phyloP scores from a whole-genome alignment of 306 rosid species.

The Castanea sativa region DNA sequence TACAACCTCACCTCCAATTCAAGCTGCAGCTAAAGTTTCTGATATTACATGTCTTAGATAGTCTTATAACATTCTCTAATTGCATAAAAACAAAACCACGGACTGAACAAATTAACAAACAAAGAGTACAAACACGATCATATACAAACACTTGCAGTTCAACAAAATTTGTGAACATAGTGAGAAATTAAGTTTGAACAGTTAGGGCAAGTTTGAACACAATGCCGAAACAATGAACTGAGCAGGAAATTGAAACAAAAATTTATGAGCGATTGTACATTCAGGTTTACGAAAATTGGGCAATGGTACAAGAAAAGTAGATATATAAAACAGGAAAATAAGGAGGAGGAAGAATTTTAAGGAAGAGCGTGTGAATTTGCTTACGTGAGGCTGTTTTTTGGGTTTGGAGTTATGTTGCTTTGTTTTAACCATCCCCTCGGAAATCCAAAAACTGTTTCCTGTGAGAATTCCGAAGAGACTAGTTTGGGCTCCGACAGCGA shows the following conservation, averaged over 20 bases:
- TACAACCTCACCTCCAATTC: too few relatives aligned
- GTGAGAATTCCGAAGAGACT: background rate
- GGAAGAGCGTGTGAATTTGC: background rate
- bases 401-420: slow-evolving; percentile 36
- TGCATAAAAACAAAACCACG: background rate
- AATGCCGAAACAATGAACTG: background rate
- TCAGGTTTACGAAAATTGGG: background rate
- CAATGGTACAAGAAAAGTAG: background rate
- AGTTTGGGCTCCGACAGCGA: background rate
- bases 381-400: slow-evolving; percentile 30
- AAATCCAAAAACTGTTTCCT: background rate
- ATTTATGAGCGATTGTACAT: background rate
- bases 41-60: too few relatives aligned
- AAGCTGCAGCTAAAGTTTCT: too few relatives aligned
- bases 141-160: background rate
- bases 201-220: too few relatives aligned
- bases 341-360: background rate
- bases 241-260: background rate
- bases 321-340: background rate
- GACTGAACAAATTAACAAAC: background rate
- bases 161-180: background rate
- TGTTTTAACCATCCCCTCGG: slow-evolving; percentile 17
- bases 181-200: background rate
- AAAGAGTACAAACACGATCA: background rate
- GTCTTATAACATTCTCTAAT: background rate